Evolutionary conservation across 2,329 filamentous ascomycete species (phyloP).

Genomic region (Neofusicoccum sp.): DNA sequence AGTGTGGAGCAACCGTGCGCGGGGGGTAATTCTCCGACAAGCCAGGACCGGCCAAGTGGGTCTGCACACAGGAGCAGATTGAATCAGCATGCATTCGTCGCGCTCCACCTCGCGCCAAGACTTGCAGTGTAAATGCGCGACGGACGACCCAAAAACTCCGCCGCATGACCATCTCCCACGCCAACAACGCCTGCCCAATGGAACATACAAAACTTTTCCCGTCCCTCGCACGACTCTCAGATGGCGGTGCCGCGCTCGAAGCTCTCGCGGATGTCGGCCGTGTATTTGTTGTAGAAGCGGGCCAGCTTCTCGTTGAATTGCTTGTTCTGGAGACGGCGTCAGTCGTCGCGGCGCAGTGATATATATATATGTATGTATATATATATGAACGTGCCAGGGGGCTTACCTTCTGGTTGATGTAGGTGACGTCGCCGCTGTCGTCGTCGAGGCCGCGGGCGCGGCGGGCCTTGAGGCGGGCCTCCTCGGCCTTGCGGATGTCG

Average conservation of each 20-base stretch:
- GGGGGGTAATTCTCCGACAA: too few relatives aligned
- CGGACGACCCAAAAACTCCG: too few relatives aligned
- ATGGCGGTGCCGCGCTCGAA: slow-evolving; percentile 98
- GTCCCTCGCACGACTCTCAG: slow-evolving; percentile 52
- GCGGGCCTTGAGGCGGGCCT: slow-evolving; percentile 81
- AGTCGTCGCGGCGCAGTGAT: background rate
- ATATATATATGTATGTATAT: too few relatives aligned
- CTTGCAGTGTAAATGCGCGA: too few relatives aligned
- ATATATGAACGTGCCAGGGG: too few relatives aligned
- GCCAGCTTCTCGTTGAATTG: slow-evolving; percentile 98
- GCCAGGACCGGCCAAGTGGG: background rate
- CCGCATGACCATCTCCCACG: too few relatives aligned
- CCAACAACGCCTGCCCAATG: background rate
- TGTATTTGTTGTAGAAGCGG: slow-evolving; percentile 98
- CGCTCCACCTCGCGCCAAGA: background rate
- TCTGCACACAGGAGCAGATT: background rate
- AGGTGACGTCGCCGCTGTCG: slow-evolving; percentile 89
- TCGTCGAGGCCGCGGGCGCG: slow-evolving; percentile 72
- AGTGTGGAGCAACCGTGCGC: too few relatives aligned
- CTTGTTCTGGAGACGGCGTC: slow-evolving; percentile 67
- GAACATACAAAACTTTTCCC: background rate
- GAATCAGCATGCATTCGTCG: background rate
- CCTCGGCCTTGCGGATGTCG: slow-evolving; percentile 87
- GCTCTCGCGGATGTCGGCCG: slow-evolving; percentile 91
- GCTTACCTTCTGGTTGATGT: slow-evolving; percentile 89